phyloP scores from a whole-genome alignment of 306 rosid species.

The Bauhinia variegata region DNA sequence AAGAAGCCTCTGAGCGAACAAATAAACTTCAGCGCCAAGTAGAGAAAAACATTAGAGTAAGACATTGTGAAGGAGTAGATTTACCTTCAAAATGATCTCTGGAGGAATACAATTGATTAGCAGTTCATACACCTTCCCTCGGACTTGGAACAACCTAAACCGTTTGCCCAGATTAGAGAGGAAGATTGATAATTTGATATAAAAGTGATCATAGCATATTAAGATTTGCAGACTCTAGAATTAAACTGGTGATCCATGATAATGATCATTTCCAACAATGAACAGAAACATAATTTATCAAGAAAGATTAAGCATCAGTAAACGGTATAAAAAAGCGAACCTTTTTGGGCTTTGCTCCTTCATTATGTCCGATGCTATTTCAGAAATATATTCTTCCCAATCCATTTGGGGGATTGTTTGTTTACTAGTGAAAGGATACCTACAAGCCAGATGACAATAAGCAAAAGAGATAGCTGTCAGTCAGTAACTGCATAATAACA shows the following conservation, averaged over 20 bases:
- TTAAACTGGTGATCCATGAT: not conserved
- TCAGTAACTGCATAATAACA: slow-evolving; percentile 28
- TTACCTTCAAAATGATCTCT: slow-evolving; percentile 87
- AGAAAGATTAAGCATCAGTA: slow-evolving; percentile 5
- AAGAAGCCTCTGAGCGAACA: slow-evolving; percentile 71
- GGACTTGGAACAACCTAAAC: slow-evolving; percentile 78
- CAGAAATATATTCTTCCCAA: slow-evolving; percentile 92
- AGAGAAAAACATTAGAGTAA: not conserved
- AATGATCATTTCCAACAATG: slow-evolving; percentile 1
- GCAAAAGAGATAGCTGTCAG: slow-evolving; percentile 32
- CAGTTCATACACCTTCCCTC: slow-evolving; percentile 87
- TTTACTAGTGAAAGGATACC: slow-evolving; percentile 82
- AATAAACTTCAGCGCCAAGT: slow-evolving; percentile 28
- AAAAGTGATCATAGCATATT: not conserved
- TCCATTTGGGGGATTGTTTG: slow-evolving; percentile 87
- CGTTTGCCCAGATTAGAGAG: not conserved
- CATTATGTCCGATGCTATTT: slow-evolving; percentile 93
- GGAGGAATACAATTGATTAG: slow-evolving; percentile 93
- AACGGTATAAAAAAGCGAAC: slow-evolving; percentile 44
- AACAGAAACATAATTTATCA: slow-evolving; percentile 22
- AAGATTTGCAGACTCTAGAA: not conserved
- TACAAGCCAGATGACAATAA: slow-evolving; percentile 40
- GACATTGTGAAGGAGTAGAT: slow-evolving; percentile 16
- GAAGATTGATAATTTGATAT: not conserved
- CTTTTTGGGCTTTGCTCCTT: slow-evolving; percentile 98